Conservation (phyloP, 2,329 filamentous ascomycete genomes). For the Alternaria metachromatica region DNA sequence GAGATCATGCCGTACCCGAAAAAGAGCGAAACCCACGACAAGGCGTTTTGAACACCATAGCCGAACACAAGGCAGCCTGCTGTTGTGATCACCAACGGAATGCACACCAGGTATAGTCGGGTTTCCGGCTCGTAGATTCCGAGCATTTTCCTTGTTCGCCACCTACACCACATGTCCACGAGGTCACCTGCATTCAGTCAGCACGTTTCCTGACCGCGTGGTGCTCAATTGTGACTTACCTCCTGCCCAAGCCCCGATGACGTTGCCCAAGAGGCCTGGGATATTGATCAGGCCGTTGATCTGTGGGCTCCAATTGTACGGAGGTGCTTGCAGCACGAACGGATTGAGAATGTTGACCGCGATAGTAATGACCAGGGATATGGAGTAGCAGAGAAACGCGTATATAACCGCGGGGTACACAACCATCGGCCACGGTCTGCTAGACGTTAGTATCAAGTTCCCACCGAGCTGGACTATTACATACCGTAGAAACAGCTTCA, state of each 20-base stretch:
- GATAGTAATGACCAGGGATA: constrained; percentile 48
- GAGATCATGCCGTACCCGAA: constrained; percentile 57
- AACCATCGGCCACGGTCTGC: constrained; percentile 47
- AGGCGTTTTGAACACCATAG: constrained; percentile 50
- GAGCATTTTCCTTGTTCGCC: constrained; percentile 48
- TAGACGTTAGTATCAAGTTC: background rate
- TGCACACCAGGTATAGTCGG: constrained; percentile 50
- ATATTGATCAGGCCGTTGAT: constrained; percentile 52
- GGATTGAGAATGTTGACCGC: constrained; percentile 50
- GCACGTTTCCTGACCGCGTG: background rate
- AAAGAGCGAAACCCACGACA: constrained; percentile 56
- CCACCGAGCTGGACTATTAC: background rate
- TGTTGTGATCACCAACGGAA: constrained; percentile 52
- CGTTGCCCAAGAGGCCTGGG: constrained; percentile 52
- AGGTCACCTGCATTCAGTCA: constrained; percentile 43
- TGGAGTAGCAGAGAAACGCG: constrained; percentile 48
- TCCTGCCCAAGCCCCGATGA: constrained; percentile 52
- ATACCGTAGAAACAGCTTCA: constrained; percentile 42
- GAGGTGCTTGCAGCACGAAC: constrained; percentile 50
- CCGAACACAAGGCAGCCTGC: constrained; percentile 55
- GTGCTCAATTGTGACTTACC: constrained; percentile 8
- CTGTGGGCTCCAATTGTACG: constrained; percentile 46
- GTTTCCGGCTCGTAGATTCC: constrained; percentile 57
- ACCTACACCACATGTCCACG: constrained; percentile 53
- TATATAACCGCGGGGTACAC: constrained; percentile 49